A percentile compares a stretch with the other conserved stretches of the same genome.
phyloP scores from a whole-genome alignment of 352 stramenopile species.

The Phytophthora meadii region DNA sequence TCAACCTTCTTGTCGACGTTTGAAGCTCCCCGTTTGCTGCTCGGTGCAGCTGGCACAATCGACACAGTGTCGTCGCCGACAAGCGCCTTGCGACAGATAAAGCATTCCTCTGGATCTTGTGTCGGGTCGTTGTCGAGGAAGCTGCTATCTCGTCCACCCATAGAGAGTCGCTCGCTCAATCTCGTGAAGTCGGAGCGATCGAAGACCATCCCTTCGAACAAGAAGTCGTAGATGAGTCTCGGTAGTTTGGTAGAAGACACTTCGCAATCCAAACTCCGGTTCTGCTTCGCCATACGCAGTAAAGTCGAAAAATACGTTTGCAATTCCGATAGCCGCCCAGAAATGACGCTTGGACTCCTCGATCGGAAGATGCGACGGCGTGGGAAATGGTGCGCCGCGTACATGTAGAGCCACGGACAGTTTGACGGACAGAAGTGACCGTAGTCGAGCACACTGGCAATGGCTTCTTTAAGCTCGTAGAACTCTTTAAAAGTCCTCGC shows the following conservation, averaged over 20 bases:
- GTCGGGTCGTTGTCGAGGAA: constrained; percentile 39
- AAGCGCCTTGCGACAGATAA: constrained; percentile 60
- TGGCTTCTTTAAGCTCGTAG: constrained; percentile 75
- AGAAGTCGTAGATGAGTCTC: constrained; percentile 78
- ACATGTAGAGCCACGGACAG: constrained; percentile 89
- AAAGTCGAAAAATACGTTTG: constrained; percentile 76
- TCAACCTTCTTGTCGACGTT: constrained; percentile 31
- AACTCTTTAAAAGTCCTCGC: constrained; percentile 80
- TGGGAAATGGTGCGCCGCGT: constrained; percentile 78
- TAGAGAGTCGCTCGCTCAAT: constrained; percentile 60
- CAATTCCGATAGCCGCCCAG: constrained; percentile 60
- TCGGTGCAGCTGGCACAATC: constrained; percentile 43
- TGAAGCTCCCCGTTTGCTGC: constrained; percentile 17
- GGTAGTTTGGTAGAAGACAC: constrained; percentile 68
- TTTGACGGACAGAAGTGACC: constrained; percentile 84
- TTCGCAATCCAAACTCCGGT: constrained; percentile 63
- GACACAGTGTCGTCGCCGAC: constrained; percentile 44
- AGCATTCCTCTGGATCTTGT: constrained; percentile 56
- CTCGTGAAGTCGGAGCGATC: constrained; percentile 71
- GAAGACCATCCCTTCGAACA: constrained; percentile 87
- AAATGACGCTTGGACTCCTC: constrained; percentile 70
- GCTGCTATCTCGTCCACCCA: constrained; percentile 41
- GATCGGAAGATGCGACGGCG: constrained; percentile 78
- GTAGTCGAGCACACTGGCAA: constrained; percentile 68
- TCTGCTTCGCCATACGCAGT: constrained; percentile 65